Percentiles rank a stretch among this genome's conserved stretches.
Conservation (phyloP, 2,329 filamentous ascomycete species). For the Emergomyces orientalis region DNA sequence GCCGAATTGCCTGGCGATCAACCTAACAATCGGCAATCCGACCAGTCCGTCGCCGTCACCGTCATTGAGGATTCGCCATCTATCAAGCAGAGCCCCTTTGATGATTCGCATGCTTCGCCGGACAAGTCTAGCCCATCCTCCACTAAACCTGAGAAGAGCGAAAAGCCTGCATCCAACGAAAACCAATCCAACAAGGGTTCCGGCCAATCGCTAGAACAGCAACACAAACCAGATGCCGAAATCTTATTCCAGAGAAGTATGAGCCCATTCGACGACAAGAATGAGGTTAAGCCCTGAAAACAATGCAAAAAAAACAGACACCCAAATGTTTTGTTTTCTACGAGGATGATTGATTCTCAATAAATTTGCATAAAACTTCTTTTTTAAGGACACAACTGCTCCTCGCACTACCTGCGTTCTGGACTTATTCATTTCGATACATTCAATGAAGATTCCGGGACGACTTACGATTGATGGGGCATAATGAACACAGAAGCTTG, state of each 20-base stretch:
- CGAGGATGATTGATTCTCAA: not conserved
- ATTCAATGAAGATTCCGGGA: not conserved
- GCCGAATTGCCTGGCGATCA: constrained; percentile 22
- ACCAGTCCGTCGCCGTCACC: constrained; percentile 20
- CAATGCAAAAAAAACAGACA: not conserved
- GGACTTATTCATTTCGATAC: not conserved
- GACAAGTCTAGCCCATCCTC: constrained; percentile 15
- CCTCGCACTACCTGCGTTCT: constrained; percentile 3
- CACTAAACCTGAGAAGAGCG: constrained; percentile 9
- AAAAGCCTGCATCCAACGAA: constrained; percentile 7
- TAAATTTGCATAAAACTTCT: not conserved
- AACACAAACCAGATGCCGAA: not conserved
- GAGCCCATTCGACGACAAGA: constrained; percentile 38
- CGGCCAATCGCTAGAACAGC: constrained; percentile 24
- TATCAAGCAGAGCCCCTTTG: constrained; percentile 21
- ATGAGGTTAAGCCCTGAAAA: constrained; percentile 30
- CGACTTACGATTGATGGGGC: constrained; percentile 2
- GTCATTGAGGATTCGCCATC: constrained; percentile 24
- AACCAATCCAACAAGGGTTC: constrained; percentile 23
- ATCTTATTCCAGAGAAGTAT: constrained; percentile 20
- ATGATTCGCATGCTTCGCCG: constrained; percentile 17
- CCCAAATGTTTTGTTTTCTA: not conserved
- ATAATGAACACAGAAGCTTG: constrained; percentile 3
- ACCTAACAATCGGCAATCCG: constrained; percentile 16
- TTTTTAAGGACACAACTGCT: constrained; percentile 1